Evolutionary conservation across 2,329 filamentous ascomycete genomes (phyloP).

Genomic region (Fusarium paranaense): DNA sequence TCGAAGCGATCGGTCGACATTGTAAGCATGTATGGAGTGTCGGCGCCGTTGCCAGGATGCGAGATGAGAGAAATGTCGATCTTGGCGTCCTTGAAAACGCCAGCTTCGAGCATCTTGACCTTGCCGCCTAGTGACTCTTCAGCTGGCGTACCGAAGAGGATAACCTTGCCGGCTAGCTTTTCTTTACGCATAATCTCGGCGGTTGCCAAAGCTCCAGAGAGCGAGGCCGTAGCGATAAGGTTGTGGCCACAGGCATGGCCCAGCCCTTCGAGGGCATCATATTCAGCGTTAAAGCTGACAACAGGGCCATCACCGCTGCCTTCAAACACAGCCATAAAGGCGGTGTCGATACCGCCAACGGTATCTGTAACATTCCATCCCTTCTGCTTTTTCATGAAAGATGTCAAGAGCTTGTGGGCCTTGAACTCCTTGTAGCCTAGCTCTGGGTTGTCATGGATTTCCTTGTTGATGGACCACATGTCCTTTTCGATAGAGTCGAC

Average conservation of each 20-base stretch:
- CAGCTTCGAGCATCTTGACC: slow-evolving; percentile 36
- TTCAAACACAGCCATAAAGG: slow-evolving; percentile 56
- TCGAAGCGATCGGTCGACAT: slow-evolving; percentile 35
- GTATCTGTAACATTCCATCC: slow-evolving; percentile 54
- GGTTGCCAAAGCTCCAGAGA: slow-evolving; percentile 26
- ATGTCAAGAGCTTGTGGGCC: slow-evolving; percentile 55
- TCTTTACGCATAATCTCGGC: slow-evolving; percentile 33
- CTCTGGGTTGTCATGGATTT: slow-evolving; percentile 59
- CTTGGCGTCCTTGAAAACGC: slow-evolving; percentile 29
- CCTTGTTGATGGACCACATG: slow-evolving; percentile 50
- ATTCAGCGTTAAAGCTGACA: slow-evolving; percentile 57
- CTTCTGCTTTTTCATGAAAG: slow-evolving; percentile 49
- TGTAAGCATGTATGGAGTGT: slow-evolving; percentile 30
- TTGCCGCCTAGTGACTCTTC: slow-evolving; percentile 38
- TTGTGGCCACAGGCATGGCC: slow-evolving; percentile 41
- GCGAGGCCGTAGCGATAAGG: slow-evolving; percentile 34
- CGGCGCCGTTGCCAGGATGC: slow-evolving; percentile 18
- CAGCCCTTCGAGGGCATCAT: slow-evolving; percentile 37
- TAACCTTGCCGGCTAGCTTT: slow-evolving; percentile 32
- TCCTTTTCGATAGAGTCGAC: slow-evolving; percentile 32
- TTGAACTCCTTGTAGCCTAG: slow-evolving; percentile 56
- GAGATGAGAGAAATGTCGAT: slow-evolving; percentile 41
- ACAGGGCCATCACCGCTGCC: slow-evolving; percentile 51
- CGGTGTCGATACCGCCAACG: slow-evolving; percentile 56
- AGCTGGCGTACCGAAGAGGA: slow-evolving; percentile 37